A percentile compares a stretch with the other conserved stretches of the same genome.
Evolutionary conservation across 257 asterid genomes (phyloP).

Genomic region (Striga asiatica): DNA sequence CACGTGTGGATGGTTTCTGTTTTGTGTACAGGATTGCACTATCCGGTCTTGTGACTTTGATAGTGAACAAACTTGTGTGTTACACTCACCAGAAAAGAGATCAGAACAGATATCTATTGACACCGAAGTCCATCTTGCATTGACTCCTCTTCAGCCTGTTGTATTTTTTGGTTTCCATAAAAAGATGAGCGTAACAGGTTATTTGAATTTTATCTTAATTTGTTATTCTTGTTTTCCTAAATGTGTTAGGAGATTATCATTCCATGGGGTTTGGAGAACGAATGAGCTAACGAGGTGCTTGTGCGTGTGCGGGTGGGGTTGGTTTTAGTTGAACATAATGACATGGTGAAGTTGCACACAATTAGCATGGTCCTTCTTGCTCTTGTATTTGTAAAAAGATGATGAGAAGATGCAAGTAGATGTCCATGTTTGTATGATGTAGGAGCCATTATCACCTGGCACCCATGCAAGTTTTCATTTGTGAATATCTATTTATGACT

Average conservation of each 20-base stretch:
- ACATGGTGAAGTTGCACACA: slow-evolving; percentile 4
- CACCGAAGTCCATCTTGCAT: slow-evolving; percentile 97
- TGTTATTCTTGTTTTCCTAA: background rate
- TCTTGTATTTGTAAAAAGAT: background rate
- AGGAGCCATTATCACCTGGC: background rate
- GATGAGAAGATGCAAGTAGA: slow-evolving; percentile 2
- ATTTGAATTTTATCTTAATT: slow-evolving; percentile 9
- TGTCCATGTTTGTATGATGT: background rate
- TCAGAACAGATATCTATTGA: slow-evolving; percentile 76
- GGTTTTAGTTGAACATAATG: background rate
- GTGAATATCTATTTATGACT: background rate
- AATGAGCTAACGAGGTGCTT: background rate
- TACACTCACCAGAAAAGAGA: slow-evolving; percentile 99
- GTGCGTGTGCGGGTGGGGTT: background rate
- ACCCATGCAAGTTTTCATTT: background rate
- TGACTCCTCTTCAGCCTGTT: slow-evolving; percentile 96
- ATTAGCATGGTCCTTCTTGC: background rate
- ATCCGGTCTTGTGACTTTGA: slow-evolving; percentile 96
- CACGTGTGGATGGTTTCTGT: slow-evolving; percentile 17
- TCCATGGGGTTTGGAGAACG: background rate
- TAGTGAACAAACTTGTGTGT: slow-evolving; percentile 86
- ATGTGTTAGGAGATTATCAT: background rate
- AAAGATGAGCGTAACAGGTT: slow-evolving; percentile 99
- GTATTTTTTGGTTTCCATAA: slow-evolving; percentile 95
- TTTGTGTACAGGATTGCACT: slow-evolving; percentile 71